Evolutionary conservation across 495 filamentous ascomycete genomes (phyloP).

Genomic region (Thermothielavioides terrestris): DNA sequence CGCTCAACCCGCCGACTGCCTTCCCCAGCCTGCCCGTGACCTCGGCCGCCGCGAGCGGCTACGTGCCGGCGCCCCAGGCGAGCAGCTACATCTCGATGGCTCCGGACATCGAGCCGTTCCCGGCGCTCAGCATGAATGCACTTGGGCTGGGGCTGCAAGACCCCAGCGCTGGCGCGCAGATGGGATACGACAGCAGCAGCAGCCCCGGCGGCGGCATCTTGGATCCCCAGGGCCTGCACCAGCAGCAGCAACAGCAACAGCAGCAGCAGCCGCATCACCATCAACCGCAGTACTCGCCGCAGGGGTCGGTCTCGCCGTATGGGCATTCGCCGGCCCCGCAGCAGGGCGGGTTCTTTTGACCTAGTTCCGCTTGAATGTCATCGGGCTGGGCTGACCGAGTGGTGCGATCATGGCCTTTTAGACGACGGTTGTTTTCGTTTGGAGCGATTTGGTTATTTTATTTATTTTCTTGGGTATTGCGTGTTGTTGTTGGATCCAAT

Average conservation of each 20-base stretch:
- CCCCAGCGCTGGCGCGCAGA: constrained; percentile 10
- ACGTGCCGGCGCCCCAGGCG: neutral
- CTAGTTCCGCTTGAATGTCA: constrained; percentile 10
- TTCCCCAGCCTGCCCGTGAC: constrained; percentile 19
- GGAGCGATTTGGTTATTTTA: neutral
- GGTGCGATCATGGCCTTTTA: constrained; percentile 2
- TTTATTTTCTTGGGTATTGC: neutral
- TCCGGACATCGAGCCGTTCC: constrained; percentile 29
- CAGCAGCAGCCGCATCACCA: neutral
- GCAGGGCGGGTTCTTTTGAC: constrained; percentile 32
- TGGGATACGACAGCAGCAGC: constrained; percentile 18
- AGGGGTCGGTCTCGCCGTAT: constrained; percentile 37
- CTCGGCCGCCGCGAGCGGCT: neutral
- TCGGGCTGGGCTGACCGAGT: neutral
- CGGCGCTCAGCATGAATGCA: constrained; percentile 24
- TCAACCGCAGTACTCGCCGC: constrained; percentile 28
- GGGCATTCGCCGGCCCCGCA: constrained; percentile 30
- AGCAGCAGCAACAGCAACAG: neutral
- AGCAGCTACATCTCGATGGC: constrained; percentile 14
- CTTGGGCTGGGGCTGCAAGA: constrained; percentile 37
- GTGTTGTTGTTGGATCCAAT: neutral
- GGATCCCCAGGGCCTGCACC: constrained; percentile 15
- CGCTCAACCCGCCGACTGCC: constrained; percentile 6
- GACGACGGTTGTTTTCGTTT: no score
- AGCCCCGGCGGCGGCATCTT: neutral